Evolutionary conservation across 177 flowering plant genomes (phyloP), one percentile per base, ranked within the genome.

Genomic region (Tripterygium wilfordii): DNA sequence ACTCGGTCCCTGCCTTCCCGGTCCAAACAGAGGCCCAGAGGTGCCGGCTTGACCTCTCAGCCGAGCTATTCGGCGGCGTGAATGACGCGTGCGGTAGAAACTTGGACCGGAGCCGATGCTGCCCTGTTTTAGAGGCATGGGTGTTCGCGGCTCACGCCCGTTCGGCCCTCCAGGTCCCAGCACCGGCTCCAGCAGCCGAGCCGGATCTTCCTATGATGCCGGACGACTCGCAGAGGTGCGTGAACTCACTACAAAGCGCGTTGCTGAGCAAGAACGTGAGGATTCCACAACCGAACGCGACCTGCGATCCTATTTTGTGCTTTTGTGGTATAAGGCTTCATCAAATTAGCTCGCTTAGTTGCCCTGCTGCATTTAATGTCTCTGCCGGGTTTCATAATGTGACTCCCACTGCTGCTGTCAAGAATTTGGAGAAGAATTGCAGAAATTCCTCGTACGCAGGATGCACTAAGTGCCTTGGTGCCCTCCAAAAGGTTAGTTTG

Each of bases 91-190:
- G 99, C 60, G 83, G 83, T 10, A 58, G 57, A 4, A 68, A 63
- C 74, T 95, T 94, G 8, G 99, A 94, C 69, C 67, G 96, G 15
- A 81, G 92, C 80, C 80, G 95, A 0, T 94, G 99, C 78, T 94
- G 99, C 45, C 99, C 99, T 0, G 99, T 94, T 0, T 77, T 94
- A 7, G 99, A 96, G 0, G 99, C 97, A 0, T 92, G 99, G 99
- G 85, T 94, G 41, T 94, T 80, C 76, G 96, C 99, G 0, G 99
- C 99, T 0, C 95, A 94, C 57, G 91, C 99, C 0, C 53, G 81
- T 24, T 65, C 83, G 12, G 99, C 99, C 8, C 84, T 94, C 8
- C 65, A 78, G 57, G 48, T 84, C 4, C 44, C 68, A 17, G 41
- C 73, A 0, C 40, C 68, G 9, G 63, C 77, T 9, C 69, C 79